These are phyloP conservation scores for Prunus kanzakura DNA, from an alignment of 306 rosid genomes.

Conservation along the genomic window DNA sequence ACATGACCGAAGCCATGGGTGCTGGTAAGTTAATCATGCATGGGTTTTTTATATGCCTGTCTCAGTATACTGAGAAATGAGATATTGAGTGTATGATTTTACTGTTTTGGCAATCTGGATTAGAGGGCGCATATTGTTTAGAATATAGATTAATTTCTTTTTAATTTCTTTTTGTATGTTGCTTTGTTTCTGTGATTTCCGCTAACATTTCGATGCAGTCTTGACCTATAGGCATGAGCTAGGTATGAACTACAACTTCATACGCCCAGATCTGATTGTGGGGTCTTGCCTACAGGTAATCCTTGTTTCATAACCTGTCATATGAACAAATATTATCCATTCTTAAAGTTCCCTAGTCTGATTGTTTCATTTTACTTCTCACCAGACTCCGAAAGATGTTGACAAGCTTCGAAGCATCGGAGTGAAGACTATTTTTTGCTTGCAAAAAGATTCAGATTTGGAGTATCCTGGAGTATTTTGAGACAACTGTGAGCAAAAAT, in stretches of 20 bases:
- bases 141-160: not conserved
- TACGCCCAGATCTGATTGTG: conserved; percentile 85
- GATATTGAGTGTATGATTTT: not conserved
- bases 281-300: conserved; percentile 97
- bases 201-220: conserved; percentile 44
- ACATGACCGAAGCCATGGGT: conserved; percentile 97
- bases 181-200: conserved; percentile 9
- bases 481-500: no score
- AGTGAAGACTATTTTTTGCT: conserved; percentile 89
- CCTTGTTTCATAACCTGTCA: conserved; percentile 13
- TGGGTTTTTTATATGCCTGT: not conserved
- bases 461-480: conserved; percentile 67
- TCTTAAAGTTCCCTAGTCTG: conserved; percentile 17
- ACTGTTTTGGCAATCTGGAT: not conserved
- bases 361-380: conserved; percentile 17
- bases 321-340: not conserved
- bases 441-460: conserved; percentile 83
- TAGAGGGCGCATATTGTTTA: not conserved
- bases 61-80: not conserved
- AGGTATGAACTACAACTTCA: conserved; percentile 88
- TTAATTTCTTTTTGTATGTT: not conserved
- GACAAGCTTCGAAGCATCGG: conserved; percentile 85
- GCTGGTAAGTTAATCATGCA: conserved; percentile 65
- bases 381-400: conserved; percentile 82
- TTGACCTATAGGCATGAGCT: conserved; percentile 93